Percentiles rank a stretch among this genome's conserved stretches.
Evolutionary conservation across 257 asterid genomes (phyloP).

Genomic region (Solanum gracilifrons): DNA sequence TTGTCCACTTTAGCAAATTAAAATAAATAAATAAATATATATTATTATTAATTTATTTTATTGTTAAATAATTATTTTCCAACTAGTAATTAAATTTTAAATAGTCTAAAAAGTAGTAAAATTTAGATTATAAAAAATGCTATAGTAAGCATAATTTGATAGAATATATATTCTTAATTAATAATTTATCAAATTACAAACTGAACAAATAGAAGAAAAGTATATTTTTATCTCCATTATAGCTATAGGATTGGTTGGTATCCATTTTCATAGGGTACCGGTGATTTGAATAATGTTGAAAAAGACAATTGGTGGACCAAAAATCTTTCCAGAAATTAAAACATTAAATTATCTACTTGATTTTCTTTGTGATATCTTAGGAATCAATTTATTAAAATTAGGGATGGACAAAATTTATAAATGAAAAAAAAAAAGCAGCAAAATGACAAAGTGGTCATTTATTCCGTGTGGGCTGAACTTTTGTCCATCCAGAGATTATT

Average conservation of each 20-base stretch:
- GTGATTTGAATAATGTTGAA: not conserved
- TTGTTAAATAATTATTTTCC: not conserved
- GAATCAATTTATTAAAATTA: not conserved
- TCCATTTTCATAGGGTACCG: not conserved
- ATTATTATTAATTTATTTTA: not conserved
- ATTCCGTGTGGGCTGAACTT: not conserved
- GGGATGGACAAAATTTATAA: not conserved
- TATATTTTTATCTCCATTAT: not conserved
- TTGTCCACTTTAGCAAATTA: not conserved
- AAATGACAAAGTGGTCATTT: not conserved
- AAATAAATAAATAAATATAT: too few species aligned
- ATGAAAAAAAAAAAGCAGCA: not conserved
- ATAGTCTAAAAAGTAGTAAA: not conserved
- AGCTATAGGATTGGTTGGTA: not conserved
- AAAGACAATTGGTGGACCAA: not conserved
- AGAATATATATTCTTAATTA: not conserved
- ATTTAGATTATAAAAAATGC: not conserved
- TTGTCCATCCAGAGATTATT: not conserved
- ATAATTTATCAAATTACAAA: not conserved
- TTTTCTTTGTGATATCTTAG: not conserved
- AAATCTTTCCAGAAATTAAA: not conserved
- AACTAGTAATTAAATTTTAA: not conserved
- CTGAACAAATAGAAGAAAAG: not conserved
- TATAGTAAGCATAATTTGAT: not conserved
- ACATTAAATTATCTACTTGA: not conserved